Evolutionary conservation across 164 flowering plant species (phyloP).

Genomic region (Sedum album): DNA sequence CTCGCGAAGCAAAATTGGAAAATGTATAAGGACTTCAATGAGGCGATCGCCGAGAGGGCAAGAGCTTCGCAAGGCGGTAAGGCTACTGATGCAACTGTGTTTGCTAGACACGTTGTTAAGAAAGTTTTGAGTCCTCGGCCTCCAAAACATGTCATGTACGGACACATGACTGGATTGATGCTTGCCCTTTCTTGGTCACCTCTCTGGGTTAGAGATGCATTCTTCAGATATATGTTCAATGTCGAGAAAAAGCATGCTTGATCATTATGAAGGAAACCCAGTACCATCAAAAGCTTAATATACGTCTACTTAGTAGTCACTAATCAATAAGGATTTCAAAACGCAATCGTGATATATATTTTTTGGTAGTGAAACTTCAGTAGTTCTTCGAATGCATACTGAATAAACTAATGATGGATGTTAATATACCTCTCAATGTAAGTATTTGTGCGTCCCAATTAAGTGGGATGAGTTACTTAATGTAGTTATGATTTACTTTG

Average conservation of each 20-base stretch:
- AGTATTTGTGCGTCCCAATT: too few relatives aligned
- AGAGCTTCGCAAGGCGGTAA: conserved; percentile 50
- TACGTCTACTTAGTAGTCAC: too few relatives aligned
- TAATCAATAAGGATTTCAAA: too few relatives aligned
- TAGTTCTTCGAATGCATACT: too few relatives aligned
- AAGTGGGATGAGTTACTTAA: too few relatives aligned
- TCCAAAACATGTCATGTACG: conserved; percentile 48
- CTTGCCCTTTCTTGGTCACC: conserved; percentile 45
- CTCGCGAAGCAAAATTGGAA: conserved; percentile 41
- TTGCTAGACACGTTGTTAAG: conserved; percentile 51
- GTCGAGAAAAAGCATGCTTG: not conserved
- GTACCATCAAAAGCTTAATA: too few relatives aligned
- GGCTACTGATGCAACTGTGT: conserved; percentile 37
- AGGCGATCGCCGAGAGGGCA: conserved; percentile 43
- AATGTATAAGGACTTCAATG: conserved; percentile 39
- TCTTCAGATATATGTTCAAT: conserved; percentile 33
- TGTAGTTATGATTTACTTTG: too few relatives aligned
- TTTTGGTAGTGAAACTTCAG: too few relatives aligned
- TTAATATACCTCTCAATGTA: too few relatives aligned
- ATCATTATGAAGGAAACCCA: too few relatives aligned
- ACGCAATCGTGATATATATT: too few relatives aligned
- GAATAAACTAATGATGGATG: too few relatives aligned
- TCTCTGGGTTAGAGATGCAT: conserved; percentile 51
- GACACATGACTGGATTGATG: conserved; percentile 53
- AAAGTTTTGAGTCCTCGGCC: conserved; percentile 48